Evolutionary conservation across 768 basidiomycete species (phyloP).

Genomic region (Postia placenta): DNA sequence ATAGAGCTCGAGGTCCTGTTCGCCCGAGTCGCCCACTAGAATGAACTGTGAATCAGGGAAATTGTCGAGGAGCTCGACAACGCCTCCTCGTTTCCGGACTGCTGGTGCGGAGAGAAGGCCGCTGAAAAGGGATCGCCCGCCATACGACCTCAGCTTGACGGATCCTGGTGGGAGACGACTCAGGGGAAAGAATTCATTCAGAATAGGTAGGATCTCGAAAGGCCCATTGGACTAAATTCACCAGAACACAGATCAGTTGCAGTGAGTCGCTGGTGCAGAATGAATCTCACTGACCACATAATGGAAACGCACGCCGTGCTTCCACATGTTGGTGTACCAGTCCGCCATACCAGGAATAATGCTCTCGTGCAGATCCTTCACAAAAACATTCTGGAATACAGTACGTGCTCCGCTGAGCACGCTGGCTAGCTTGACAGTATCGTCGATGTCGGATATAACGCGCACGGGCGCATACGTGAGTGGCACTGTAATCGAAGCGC

Average conservation of each 20-base stretch:
- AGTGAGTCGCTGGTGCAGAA: background rate
- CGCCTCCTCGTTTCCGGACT: slow-evolving; percentile 72
- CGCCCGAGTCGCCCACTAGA: slow-evolving; percentile 88
- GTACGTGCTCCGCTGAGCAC: slow-evolving; percentile 74
- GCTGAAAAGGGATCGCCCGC: slow-evolving; percentile 75
- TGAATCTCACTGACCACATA: slow-evolving; percentile 85
- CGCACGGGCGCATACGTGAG: slow-evolving; percentile 63
- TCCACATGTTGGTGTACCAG: slow-evolving; percentile 70
- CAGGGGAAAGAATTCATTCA: slow-evolving; percentile 68
- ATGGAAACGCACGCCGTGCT: slow-evolving; percentile 71
- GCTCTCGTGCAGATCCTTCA: slow-evolving; percentile 72
- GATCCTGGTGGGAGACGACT: slow-evolving; percentile 72
- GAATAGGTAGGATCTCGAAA: slow-evolving; percentile 72
- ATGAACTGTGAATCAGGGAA: slow-evolving; percentile 76
- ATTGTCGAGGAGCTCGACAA: slow-evolving; percentile 69
- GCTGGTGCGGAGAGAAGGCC: slow-evolving; percentile 81
- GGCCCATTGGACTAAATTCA: slow-evolving; percentile 75
- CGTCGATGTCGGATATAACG: slow-evolving; percentile 91
- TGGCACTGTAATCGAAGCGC: slow-evolving; percentile 22
- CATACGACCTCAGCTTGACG: slow-evolving; percentile 79
- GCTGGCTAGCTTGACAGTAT: slow-evolving; percentile 80
- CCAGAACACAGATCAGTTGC: background rate
- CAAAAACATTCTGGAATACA: slow-evolving; percentile 90
- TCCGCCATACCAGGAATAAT: slow-evolving; percentile 79
- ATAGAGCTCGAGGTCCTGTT: slow-evolving; percentile 94